Conservation (phyloP, 2,329 filamentous ascomycete genomes). For the Fusarium sublunatum region DNA sequence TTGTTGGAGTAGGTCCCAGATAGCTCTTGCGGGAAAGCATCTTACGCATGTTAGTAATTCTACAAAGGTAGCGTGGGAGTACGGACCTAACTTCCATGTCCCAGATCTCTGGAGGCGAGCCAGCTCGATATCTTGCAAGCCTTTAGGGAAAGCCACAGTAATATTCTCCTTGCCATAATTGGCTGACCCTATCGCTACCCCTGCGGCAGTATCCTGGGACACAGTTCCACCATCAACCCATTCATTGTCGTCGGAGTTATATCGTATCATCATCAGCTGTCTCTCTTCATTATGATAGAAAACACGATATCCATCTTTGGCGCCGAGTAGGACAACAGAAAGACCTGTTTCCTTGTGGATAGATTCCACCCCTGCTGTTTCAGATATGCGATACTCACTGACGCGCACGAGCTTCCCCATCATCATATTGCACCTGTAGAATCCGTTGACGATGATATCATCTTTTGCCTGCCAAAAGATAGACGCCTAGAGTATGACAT, state of each 20-base stretch:
- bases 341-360: not conserved
- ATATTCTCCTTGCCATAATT: not conserved
- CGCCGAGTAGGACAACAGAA: not conserved
- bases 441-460: not conserved
- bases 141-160: not conserved
- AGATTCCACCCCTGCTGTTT: not conserved
- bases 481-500: not conserved
- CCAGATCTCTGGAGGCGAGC: not conserved
- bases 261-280: slow-evolving; percentile 2
- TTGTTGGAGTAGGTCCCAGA: not conserved
- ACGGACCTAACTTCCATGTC: not conserved
- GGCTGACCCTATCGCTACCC: not conserved
- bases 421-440: not conserved
- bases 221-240: not conserved
- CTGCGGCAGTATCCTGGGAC: not conserved
- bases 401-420: not conserved
- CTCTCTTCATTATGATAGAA: slow-evolving; percentile 6
- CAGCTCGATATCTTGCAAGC: not conserved
- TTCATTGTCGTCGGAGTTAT: not conserved
- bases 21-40: not conserved
- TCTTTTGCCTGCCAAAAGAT: not conserved
- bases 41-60: not conserved
- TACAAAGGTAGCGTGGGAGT: not conserved
- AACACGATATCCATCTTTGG: not conserved
- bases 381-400: not conserved